Evolutionary conservation across 768 basidiomycete genomes (phyloP), one percentile per base, ranked within the genome.

Genomic region (Russula abietina): DNA sequence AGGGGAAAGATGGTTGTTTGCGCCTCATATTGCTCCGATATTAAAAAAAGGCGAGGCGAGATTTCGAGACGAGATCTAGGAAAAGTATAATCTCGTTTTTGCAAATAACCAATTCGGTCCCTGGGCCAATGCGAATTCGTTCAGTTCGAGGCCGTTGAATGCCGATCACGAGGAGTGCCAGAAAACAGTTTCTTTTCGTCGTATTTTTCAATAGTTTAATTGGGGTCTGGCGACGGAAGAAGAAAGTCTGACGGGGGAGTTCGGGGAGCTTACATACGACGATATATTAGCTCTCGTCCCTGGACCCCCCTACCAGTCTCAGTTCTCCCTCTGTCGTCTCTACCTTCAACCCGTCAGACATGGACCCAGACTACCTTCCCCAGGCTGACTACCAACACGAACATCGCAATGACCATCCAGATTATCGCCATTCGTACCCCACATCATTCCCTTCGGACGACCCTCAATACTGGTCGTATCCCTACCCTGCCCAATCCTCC

Each of bases 391-490:
- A 56, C 59, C 58, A n/a, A n/a, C n/a, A 26, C 24, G 46, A 55
- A 55, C 53, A 60, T 38, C 58, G 33, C 17, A 48, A 58, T 48
- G 59, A 55, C 51, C 58, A 64, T 59, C 32, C 63, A 14, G 54
- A 36, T 11, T 45, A 55, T 56, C 59, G 54, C 41, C 58, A 60
- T 19, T 8, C 48, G 14, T 56, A 55, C 43, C 33, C 63, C 39
- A 14, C 46, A 10, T 4, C 63, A 14, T 55, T n/a, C 24, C n/a
- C 63, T 60, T 33, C 58, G 19, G 54, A 60, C 48, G 54, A 56
- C 30, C 24, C 62, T 48, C 63, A 64, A 56, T 64, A 50, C 59
- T 64, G 63, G 63, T 32, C 58, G 43, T 60, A 60, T 58, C 8
- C 58, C 33, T 60, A 60, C 54, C 62, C 57, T 2, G 12, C 57